Evolutionary conservation across 192 early-diverging fungal species (phyloP), one percentile per base, ranked within the genome.

Genomic region (Backusella tarrabulga): DNA sequence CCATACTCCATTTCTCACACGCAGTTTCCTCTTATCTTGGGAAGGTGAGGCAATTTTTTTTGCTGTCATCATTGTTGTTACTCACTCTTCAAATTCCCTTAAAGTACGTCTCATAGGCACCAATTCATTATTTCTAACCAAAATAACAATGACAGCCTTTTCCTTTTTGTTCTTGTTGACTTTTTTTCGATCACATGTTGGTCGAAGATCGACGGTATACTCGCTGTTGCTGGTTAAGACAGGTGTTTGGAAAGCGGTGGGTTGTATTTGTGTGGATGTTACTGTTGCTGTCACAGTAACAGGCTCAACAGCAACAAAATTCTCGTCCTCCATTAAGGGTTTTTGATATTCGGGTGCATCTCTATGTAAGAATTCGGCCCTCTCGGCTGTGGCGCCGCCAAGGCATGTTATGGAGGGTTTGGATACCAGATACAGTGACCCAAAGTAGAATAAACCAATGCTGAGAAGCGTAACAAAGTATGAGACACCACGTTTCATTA

Each of bases 91-190:
- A 29, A 96, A 88, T 78, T 92, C 85, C 11, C 83, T 77, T 73
- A 96, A 86, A 1, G 94, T 84, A 46, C 83, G 84, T 52, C 86
- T 83, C 77, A 94, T 88, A 19, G 84, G 83, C 54, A 88, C 79
- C 79, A 94, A 73, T 67, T 96, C 95, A 34, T 76, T 79, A 80
- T 96, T 94, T 77, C 92, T 88, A 9, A 85, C 84, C 19, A 96
- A 81, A 23, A 96, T 86, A 14, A 95, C 91, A 81, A 95, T 89
- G 1, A 85, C 90, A 8, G 91, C 93, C 34, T 81, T 81, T 32
- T 63, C 80, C 26, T 40, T 75, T 74, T 67, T 35, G 8, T 17
- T 52, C 46, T 73, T 52, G 29, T 21, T 70, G 34, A 54, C 19
- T 38, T 54, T 1, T 17, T 35, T 70, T 41, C 4, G 4, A 19